Percentiles rank a stretch among this genome's conserved stretches.
Conservation (phyloP, 2,329 filamentous ascomycete genomes). For the Colletotrichum limetticola region DNA sequence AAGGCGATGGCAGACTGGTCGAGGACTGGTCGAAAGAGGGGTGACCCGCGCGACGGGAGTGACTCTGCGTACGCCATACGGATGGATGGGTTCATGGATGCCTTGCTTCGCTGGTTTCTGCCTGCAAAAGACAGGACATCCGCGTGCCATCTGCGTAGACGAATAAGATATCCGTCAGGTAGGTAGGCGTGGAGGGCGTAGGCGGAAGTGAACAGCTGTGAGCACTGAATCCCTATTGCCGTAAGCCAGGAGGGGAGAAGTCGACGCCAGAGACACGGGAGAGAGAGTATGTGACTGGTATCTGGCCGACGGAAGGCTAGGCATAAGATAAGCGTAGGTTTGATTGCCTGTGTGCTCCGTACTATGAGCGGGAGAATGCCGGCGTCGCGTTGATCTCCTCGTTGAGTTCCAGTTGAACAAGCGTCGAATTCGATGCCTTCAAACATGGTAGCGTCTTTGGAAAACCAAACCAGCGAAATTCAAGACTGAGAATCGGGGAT, state of each 20-base stretch:
- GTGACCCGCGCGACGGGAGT: slow-evolving; percentile 6
- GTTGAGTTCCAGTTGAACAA: slow-evolving; percentile 7
- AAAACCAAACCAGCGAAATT: slow-evolving; percentile 7
- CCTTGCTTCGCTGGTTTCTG: neutral
- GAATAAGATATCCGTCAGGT: no score
- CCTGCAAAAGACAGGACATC: neutral
- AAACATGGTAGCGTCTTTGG: neutral
- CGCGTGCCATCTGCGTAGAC: neutral
- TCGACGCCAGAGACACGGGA: neutral
- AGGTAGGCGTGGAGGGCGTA: neutral
- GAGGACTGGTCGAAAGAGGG: neutral
- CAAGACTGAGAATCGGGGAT: slow-evolving; percentile 17
- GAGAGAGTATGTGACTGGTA: neutral
- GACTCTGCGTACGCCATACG: neutral
- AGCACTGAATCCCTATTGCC: neutral
- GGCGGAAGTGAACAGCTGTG: neutral
- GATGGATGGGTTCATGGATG: neutral
- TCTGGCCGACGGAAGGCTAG: neutral
- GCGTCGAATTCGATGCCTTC: slow-evolving; percentile 1
- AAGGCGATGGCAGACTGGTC: slow-evolving; percentile 2
- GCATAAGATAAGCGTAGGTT: neutral
- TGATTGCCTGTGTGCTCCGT: neutral
- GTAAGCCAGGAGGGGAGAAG: neutral
- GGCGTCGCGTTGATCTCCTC: neutral
- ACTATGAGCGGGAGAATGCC: neutral